Evolutionary conservation across 2,329 filamentous ascomycete species (phyloP), one percentile per base, ranked within the genome.

Genomic region (Alternaria sp.): DNA sequence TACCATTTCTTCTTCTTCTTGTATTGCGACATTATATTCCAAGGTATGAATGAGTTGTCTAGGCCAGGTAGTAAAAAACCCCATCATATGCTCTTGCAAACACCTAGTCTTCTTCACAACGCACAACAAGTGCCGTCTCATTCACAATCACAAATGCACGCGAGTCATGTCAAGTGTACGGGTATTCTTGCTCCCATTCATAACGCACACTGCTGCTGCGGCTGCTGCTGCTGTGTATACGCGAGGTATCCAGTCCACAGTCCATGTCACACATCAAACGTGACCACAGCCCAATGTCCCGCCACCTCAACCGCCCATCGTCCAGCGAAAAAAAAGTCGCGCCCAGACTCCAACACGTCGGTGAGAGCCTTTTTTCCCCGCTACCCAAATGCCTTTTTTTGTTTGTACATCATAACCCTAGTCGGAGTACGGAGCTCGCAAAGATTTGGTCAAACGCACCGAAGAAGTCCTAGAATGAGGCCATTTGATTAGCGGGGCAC

Each of bases 281-380:
- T 60, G 64, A 61, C 56, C 63, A 62, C 52, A 61, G 56, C 61
- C 4, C 63, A 52, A 46, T 46, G 51, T 54, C 54, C 45, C 21
- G 31, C 53, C 61, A 53, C 54, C 28, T 51, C 61, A 54, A 55
- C 33, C 61, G 64, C 62, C 66, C 63, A 42, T 53, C 62, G 59
- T 39, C 44, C 21, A 50, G 41, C 48, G 13, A 46, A 62, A 60
- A 58, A 17, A 17, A 17, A 17, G 29, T 34, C 60, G 54, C 67
- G 68, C 70, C 70, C 60, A 71, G 68, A 71, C 71, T 69, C 68
- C 69, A 60, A 11, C 26, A 62, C 55, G 61, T 60, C 56, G 42
- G 26, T 53, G 59, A 51, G 59, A 68, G 62, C 9, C 17, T 21
- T 29, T 58, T 54, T 61, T 51, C 58, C 14, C 67, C 66, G 59